Evolutionary conservation across 192 early-diverging fungal genomes (phyloP).

Genomic region (Linnemannia schmuckeri): DNA sequence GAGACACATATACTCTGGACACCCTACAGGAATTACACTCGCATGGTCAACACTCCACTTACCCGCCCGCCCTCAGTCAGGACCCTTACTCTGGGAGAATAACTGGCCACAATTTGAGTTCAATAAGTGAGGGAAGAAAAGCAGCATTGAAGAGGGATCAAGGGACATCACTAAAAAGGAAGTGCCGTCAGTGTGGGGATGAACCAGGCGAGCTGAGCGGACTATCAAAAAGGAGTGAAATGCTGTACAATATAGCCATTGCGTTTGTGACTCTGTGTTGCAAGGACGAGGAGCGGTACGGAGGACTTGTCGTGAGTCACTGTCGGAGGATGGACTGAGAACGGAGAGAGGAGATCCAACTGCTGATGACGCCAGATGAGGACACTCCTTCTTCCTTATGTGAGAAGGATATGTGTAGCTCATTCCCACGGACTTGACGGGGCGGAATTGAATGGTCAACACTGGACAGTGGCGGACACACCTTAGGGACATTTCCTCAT

Average conservation of each 20-base stretch:
- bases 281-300: not conserved
- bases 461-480: not conserved
- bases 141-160: not conserved
- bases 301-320: not conserved
- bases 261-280: not conserved
- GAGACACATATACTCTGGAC: not conserved
- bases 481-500: not conserved
- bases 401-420: not conserved
- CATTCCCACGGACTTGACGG: not conserved
- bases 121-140: not conserved
- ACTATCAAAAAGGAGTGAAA: not conserved
- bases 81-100: not conserved
- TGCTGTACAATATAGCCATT: no score
- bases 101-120: not conserved
- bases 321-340: not conserved
- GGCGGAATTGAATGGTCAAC: not conserved
- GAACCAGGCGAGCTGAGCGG: not conserved
- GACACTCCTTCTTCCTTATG: not conserved
- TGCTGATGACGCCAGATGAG: not conserved
- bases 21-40: not conserved
- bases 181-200: conserved; percentile 40
- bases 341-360: not conserved
- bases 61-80: not conserved
- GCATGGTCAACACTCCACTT: not conserved
- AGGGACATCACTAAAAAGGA: conserved; percentile 29